phyloP scores from a whole-genome alignment of 2,329 filamentous ascomycete genomes.

The Fusarium sp. region DNA sequence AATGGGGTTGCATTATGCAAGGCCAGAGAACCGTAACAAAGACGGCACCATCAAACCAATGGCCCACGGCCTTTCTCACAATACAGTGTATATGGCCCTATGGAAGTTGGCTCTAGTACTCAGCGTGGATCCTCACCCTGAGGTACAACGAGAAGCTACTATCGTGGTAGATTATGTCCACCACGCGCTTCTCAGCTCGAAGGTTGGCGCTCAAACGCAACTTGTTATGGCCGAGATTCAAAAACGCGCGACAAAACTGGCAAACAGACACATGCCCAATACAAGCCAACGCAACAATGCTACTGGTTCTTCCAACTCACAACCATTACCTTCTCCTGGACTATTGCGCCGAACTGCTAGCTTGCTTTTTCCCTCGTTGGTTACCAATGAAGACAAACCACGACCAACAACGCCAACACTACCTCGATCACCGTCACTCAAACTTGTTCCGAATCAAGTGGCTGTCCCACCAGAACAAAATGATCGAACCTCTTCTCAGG shows the following conservation, averaged over 20 bases:
- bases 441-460: constrained; percentile 56
- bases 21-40: constrained; percentile 64
- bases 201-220: constrained; percentile 77
- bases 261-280: constrained; percentile 57
- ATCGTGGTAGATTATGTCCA: constrained; percentile 90
- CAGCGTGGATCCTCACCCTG: constrained; percentile 93
- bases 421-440: constrained; percentile 49
- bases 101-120: constrained; percentile 95
- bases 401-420: constrained; percentile 47
- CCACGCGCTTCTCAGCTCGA: constrained; percentile 79
- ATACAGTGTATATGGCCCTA: constrained; percentile 90
- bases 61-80: constrained; percentile 75
- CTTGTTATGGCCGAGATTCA: constrained; percentile 79
- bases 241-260: constrained; percentile 60
- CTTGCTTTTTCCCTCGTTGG: constrained; percentile 69
- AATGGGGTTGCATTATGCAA: constrained; percentile 71
- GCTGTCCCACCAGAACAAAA: constrained; percentile 76
- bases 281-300: constrained; percentile 58
- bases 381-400: constrained; percentile 60
- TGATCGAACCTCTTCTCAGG: constrained; percentile 68
- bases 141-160: constrained; percentile 86
- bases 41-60: constrained; percentile 68
- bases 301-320: constrained; percentile 51
- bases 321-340: constrained; percentile 66
- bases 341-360: constrained; percentile 73